Evolutionary conservation across 352 stramenopile genomes (phyloP).

Genomic region (Pythium aquatile): DNA sequence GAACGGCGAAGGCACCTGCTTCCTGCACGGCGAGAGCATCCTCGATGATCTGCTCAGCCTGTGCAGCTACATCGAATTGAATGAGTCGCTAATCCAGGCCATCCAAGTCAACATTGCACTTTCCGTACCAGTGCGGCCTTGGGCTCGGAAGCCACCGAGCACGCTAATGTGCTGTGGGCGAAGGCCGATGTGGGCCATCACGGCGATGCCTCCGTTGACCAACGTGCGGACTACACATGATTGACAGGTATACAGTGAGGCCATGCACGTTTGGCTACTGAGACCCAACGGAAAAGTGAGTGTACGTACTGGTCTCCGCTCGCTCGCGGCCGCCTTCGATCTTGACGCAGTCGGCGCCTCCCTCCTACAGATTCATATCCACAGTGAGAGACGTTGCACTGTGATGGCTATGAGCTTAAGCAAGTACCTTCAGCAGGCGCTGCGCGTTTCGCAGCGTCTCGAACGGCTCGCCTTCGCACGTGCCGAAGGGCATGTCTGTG

Average conservation of each 20-base stretch:
- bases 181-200: constrained; percentile 98
- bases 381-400: not conserved
- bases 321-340: constrained; percentile 94
- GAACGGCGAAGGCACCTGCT: constrained; percentile 94
- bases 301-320: constrained; percentile 57
- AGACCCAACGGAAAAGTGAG: not conserved
- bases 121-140: constrained; percentile 91
- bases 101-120: not conserved
- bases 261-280: not conserved
- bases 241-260: not conserved
- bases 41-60: constrained; percentile 93
- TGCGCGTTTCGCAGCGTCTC: constrained; percentile 95
- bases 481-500: constrained; percentile 98
- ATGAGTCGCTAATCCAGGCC: not conserved
- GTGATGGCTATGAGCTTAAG: not conserved
- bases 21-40: constrained; percentile 95
- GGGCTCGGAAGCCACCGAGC: constrained; percentile 95
- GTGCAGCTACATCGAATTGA: constrained; percentile 33
- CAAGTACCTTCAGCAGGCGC: constrained; percentile 85
- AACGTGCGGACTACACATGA: constrained; percentile 56
- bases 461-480: constrained; percentile 91
- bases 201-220: constrained; percentile 89
- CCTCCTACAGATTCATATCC: constrained; percentile 73
- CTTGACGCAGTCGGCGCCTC: constrained; percentile 97
- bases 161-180: constrained; percentile 96